phyloP scores from a whole-genome alignment of 2,329 filamentous ascomycete genomes.

The Stagonosporopsis tanaceti region DNA sequence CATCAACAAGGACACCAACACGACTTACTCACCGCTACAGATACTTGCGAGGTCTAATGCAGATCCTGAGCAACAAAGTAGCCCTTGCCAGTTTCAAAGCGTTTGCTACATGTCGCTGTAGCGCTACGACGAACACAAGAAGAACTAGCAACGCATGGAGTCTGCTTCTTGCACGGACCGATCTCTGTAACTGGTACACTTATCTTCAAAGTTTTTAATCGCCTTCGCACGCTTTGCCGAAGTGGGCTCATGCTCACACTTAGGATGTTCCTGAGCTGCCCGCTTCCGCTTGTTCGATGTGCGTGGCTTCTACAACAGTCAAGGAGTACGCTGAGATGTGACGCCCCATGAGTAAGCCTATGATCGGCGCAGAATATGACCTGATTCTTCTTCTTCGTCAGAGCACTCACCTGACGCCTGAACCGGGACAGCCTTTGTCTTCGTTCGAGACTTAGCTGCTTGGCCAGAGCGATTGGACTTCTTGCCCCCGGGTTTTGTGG shows the following conservation, averaged over 20 bases:
- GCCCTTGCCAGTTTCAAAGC: neutral
- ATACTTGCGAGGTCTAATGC: no score
- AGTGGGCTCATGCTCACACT: no score
- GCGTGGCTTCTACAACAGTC: neutral
- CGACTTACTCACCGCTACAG: no score
- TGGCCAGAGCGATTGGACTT: neutral
- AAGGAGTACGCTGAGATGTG: neutral
- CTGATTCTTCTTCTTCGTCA: neutral
- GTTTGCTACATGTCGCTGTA: neutral
- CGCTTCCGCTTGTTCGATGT: neutral
- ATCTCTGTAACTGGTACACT: neutral
- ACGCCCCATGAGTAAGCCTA: neutral
- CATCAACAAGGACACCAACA: no score
- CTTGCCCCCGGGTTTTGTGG: neutral
- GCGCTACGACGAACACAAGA: neutral
- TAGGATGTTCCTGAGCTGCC: no score
- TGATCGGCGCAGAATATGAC: neutral
- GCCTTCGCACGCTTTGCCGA: neutral
- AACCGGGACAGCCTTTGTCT: neutral
- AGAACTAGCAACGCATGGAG: neutral
- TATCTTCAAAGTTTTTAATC: neutral
- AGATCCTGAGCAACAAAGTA: neutral
- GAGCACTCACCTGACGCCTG: neutral
- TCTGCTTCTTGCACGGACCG: no score
- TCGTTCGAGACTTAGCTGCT: neutral